Base-by-base conservation (phyloP, 2,329 filamentous ascomycete species). In the Didymella lethalis region DNA sequence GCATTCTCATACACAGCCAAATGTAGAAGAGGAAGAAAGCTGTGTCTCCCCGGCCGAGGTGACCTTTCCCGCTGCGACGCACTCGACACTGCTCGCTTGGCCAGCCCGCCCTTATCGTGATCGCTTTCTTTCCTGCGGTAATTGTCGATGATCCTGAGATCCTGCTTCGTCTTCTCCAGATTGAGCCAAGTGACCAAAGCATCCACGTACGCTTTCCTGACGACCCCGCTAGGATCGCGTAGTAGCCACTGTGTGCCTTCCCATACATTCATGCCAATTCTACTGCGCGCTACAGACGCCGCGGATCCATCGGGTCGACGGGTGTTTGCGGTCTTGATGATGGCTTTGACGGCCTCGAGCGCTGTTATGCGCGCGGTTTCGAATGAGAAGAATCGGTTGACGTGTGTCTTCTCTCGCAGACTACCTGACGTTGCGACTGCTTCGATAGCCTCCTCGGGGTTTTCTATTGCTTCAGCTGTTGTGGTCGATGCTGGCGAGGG, bases 211-310 rank as follows among this genome's bases (percentile, higher is more conserved):
- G 93, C 91, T 73, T 89, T 89, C 53, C 93, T 87, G 32, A 98
- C 93, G 31, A 87, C 84, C 31, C 87, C 87, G 68, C 93, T 89
- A 0, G 87, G 84, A 70, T 97, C 94, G 36, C 90, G 88, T 20
- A 98, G 80, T 44, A 98, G 85, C 91, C 92, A 97, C 62, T 97
- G 92, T 0, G 93, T 97, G n/a, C 92, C 92, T 76, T 98, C 93
- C 95, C 95, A 99, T 0, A 93, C 90, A 54, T 90, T 86, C 8
- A 96, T 83, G 0, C 91, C 88, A 0, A 96, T 91, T 40, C 84
- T 86, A 73, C 90, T 91, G 63, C 93, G 86, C 6, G 88, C 86
- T 50, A 95, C 85, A 29, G 86, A 86, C 26, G 77, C 79, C 5
- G 71, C 64, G 5, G 71, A 75, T 11, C 75, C 75, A 31, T 78